Evolutionary conservation across 176 grass and related monocot species (phyloP).

Genomic region (Eragrostis curvula): DNA sequence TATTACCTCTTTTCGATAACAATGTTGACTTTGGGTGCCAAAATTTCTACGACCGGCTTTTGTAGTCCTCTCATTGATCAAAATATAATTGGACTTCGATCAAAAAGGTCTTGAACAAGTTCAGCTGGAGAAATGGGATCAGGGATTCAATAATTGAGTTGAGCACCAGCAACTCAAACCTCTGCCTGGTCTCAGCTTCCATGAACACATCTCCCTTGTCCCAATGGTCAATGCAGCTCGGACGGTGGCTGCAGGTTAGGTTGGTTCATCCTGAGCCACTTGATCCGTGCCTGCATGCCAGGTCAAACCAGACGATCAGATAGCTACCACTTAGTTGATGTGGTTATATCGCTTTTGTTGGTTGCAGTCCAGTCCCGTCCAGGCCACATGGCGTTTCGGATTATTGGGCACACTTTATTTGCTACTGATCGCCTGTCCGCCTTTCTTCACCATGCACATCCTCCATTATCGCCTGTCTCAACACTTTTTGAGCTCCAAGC

Average conservation of each 20-base stretch:
- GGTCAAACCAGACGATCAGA: conserved; percentile 18
- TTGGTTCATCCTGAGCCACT: conserved; percentile 22
- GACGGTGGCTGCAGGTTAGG: neutral
- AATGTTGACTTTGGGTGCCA: neutral
- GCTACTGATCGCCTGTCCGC: neutral
- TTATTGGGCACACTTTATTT: neutral
- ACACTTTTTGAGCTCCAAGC: conserved; percentile 5
- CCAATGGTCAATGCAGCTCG: conserved; percentile 16
- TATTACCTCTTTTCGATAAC: neutral
- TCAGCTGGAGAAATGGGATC: neutral
- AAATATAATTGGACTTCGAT: neutral
- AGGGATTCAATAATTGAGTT: conserved; percentile 32
- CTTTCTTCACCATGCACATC: neutral
- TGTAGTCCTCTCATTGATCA: neutral
- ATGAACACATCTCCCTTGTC: conserved; percentile 12
- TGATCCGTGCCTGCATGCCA: neutral
- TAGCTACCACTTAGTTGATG: conserved; percentile 1
- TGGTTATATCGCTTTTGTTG: neutral
- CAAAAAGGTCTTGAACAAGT: neutral
- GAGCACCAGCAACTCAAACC: conserved; percentile 11
- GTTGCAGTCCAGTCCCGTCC: conserved; percentile 16
- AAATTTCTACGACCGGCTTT: neutral
- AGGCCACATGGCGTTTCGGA: neutral
- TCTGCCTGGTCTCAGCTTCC: neutral
- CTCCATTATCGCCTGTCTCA: conserved; percentile 29